Evolutionary conservation across 352 stramenopile genomes (phyloP), one percentile per base, ranked within the genome.

Genomic region (Globisporangium cederbergense): DNA sequence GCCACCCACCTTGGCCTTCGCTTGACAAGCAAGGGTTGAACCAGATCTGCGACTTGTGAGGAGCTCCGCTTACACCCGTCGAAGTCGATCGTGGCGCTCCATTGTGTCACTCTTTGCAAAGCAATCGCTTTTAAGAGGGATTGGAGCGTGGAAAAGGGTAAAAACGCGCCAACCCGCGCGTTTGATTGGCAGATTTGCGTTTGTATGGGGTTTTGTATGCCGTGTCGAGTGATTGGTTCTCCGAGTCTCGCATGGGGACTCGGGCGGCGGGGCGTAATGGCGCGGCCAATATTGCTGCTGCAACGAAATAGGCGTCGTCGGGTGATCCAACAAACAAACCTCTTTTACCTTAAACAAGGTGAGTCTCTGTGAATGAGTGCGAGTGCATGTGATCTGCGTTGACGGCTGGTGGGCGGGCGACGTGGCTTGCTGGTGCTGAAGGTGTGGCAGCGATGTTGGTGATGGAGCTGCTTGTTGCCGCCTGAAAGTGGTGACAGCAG

Each of bases 291-390:
- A 65, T 60, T 51, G 45, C 40, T 64, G 62, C 64, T 70, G 71
- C 70, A 82, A 77, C 73, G 65, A 72, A 71, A 71, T 64, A 88
- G 85, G 88, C 85, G 80, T 86, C 79, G 82, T 93, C 85, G 81
- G 82, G 84, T 89, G 74, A 62, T 70, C 54, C 57, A 53, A 68
- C 62, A 58, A 65, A 54, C 53, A 58, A 85, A 85, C 75, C 72
- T 87, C 75, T 84, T 82, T 88, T 91, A 88, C 85, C 85, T 93
- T 93, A 93, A 93, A 91, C 81, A 93, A 93, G 85, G 85, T 93
- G 70, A 66, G 82, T 83, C 45, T 28, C 30, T 60, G 28, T 50
- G 40, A 32, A 40, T 52, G 57, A 32, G 8, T 63, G 32, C 36
- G 36, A 14, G 36, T 42, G 36, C 9, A 42, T 42, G 36, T 42